phyloP scores from a whole-genome alignment of 2,329 filamentous ascomycete genomes.

The Lachnellula cervina region DNA sequence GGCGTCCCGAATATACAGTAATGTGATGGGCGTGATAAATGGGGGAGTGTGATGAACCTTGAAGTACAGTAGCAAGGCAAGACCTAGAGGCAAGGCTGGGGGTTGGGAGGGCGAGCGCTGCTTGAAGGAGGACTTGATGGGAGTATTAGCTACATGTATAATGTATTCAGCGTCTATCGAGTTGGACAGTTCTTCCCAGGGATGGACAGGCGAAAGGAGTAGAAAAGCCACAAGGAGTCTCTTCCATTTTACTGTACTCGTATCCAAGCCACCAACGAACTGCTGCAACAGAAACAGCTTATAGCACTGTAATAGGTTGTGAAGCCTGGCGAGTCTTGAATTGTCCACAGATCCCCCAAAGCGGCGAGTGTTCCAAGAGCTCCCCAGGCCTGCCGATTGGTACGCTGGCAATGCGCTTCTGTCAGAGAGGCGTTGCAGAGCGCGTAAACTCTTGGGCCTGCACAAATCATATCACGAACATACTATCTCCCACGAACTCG shows the following conservation, averaged over 20 bases:
- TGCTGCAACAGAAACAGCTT: background rate
- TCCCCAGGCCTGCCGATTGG: constrained; percentile 17
- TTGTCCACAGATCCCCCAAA: constrained; percentile 12
- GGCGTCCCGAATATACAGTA: background rate
- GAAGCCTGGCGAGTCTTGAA: constrained; percentile 1
- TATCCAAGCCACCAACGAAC: constrained; percentile 1
- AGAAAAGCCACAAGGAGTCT: background rate
- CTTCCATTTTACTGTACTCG: too few relatives aligned
- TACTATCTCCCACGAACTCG: background rate
- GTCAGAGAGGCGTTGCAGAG: constrained; percentile 27
- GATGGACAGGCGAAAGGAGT: background rate
- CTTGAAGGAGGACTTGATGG: background rate
- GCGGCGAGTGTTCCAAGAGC: constrained; percentile 29
- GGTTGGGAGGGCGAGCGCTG: background rate
- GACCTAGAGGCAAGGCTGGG: background rate
- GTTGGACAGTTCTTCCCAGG: background rate
- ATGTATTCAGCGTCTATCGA: background rate
- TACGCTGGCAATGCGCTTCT: constrained; percentile 18
- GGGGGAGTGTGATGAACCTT: background rate
- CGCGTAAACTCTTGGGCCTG: constrained; percentile 18
- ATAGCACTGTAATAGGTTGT: background rate
- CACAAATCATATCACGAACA: background rate
- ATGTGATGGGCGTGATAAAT: background rate
- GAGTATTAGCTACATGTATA: background rate
- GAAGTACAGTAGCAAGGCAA: background rate